Evolutionary conservation across 1,139 yeast species (phyloP).

Genomic region (Hemisphaericaspora xylofermentans): DNA sequence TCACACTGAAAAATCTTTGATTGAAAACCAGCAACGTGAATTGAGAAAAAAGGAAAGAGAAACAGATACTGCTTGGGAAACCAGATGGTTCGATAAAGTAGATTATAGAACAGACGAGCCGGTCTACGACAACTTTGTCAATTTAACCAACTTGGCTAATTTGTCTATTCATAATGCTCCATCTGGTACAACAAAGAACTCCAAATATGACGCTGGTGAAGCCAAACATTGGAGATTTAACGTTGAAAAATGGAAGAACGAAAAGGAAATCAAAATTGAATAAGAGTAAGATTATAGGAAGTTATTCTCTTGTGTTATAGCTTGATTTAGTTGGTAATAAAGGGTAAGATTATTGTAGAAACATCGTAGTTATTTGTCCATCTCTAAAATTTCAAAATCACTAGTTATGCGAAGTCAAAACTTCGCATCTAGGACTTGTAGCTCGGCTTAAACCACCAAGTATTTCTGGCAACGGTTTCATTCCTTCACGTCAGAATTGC

Average conservation of each 20-base stretch:
- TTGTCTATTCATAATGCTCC: slow-evolving; percentile 65
- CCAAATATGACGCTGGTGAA: slow-evolving; percentile 50
- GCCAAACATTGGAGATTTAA: slow-evolving; percentile 70
- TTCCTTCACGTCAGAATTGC: no score
- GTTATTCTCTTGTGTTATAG: not conserved
- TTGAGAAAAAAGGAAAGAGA: slow-evolving; percentile 70
- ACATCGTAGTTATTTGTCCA: no score
- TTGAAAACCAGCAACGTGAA: slow-evolving; percentile 84
- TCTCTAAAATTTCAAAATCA: no score
- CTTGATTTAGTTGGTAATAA: not conserved
- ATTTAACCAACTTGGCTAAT: slow-evolving; percentile 52
- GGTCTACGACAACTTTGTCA: slow-evolving; percentile 43
- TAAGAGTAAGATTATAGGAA: not conserved
- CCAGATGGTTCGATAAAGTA: slow-evolving; percentile 71
- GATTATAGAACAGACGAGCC: slow-evolving; percentile 38
- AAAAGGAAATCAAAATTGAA: slow-evolving; percentile 1
- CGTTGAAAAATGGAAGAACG: slow-evolving; percentile 10
- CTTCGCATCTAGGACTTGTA: no score
- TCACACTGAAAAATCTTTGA: slow-evolving; percentile 66
- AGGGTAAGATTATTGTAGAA: no score
- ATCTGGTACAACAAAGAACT: slow-evolving; percentile 58
- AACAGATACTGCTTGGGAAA: slow-evolving; percentile 62
- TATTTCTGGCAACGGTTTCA: no score
- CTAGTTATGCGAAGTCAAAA: no score
- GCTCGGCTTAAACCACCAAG: no score